Base-by-base conservation (phyloP, 2,329 filamentous ascomycete species). In the Exophiala lecanii-corni region DNA sequence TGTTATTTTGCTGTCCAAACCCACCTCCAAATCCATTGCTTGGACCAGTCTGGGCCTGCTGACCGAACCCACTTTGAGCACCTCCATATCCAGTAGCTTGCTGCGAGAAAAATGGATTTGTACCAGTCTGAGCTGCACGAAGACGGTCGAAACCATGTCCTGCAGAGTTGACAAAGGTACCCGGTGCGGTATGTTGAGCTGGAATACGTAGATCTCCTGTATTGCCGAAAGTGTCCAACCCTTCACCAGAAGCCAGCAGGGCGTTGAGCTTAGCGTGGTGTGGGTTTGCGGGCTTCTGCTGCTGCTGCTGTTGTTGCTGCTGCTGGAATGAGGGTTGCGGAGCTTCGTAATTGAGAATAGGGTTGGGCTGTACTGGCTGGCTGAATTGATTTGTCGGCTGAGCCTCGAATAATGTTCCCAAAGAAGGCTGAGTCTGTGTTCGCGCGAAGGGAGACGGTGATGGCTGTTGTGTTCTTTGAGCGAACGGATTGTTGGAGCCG, bases 401-500 rank as follows among this genome's bases (percentile, higher is more conserved):
- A 61, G 95, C 88, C 65, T 96, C 89, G 19, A 83, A 82, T 12
- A 96, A 72, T 3, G 82, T 80, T 55, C 80, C 79, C 38, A 97
- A 75, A 2, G 82, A 81, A 9, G 87, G 82, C 70, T 81, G 60
- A 70, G 79, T 59, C 72, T 82, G 69, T 54, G 76, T 69, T 45
- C 75, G 71, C 46, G 66, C 66, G 59, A 84, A 80, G n/a, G 82
- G 76, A 9, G 78, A 74, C 12, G 53, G 52, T 12, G 53, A 49
- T 28, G 49, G 16, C 33, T 44, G 46, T 25, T 48, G 51, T 5
- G 47, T 37, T 34, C 40, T 53, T 36, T 55, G 54, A 18, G 92
- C 91, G 60, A 98, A 98, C 2, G 92, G 92, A 62, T 98, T 98
- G 72, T 98, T 98, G 12, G 92, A 97, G 36, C 92, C 92, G 2